Conservation (phyloP, 1,139 yeast species). For the Hyphopichia khmerensis region DNA sequence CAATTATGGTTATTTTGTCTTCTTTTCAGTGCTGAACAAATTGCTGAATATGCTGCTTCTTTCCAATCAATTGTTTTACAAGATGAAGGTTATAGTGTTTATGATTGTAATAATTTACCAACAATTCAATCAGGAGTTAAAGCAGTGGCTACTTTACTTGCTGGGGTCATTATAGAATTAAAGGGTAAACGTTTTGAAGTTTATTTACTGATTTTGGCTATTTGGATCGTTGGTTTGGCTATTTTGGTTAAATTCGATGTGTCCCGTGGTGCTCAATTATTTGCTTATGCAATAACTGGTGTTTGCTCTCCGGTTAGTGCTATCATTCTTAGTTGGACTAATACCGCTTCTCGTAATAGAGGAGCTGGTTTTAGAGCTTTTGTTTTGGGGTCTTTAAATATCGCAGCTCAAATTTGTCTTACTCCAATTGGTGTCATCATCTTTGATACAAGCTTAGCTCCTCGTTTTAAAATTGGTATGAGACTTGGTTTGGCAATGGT, state of each 20-base stretch:
- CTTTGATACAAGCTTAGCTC: not conserved
- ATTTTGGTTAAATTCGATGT: slow-evolving; percentile 1
- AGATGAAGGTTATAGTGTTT: slow-evolving; percentile 2
- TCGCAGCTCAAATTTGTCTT: not conserved
- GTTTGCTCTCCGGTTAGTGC: slow-evolving; percentile 1
- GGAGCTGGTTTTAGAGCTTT: not conserved
- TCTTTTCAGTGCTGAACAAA: slow-evolving; percentile 1
- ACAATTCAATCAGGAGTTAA: slow-evolving; percentile 8
- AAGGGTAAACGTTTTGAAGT: slow-evolving; percentile 3
- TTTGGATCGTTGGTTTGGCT: not conserved
- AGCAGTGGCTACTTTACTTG: slow-evolving; percentile 4
- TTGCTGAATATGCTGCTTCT: not conserved
- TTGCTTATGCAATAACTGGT: slow-evolving; percentile 1
- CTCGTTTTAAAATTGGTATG: not conserved
- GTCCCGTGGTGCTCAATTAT: slow-evolving; percentile 1
- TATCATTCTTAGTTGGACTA: not conserved
- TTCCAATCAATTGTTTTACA: slow-evolving; percentile 1
- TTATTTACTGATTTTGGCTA: not conserved
- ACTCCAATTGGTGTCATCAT: slow-evolving; percentile 1
- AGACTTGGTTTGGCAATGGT: slow-evolving; percentile 1
- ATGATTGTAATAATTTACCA: slow-evolving; percentile 5
- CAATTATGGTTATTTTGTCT: slow-evolving; percentile 3
- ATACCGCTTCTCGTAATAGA: not conserved
- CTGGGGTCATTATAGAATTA: slow-evolving; percentile 5
- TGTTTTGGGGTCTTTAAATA: slow-evolving; percentile 1